These are phyloP conservation scores for Naegleria fowleri DNA, from an alignment of 208 protist genomes.

Conservation along the genomic window DNA sequence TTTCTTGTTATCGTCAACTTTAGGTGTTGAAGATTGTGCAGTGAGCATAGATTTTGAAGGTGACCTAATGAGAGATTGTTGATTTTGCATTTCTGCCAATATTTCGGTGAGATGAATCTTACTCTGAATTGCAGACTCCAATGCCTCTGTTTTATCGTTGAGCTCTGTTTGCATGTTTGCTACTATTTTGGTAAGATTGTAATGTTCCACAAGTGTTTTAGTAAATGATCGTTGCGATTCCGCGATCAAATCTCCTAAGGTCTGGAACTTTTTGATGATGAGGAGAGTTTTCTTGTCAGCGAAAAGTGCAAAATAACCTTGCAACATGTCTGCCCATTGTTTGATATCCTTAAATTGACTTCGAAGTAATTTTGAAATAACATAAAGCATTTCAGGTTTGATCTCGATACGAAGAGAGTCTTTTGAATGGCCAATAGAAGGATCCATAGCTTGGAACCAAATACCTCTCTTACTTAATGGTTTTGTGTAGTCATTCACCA, in stretches of 20 bases:
- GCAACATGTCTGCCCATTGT: background rate
- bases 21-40: background rate
- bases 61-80: background rate
- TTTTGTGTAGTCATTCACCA: slow-evolving; percentile 2
- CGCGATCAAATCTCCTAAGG: background rate
- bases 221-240: background rate
- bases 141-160: background rate
- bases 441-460: background rate
- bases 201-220: background rate
- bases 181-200: background rate
- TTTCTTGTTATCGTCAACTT: background rate
- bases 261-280: background rate
- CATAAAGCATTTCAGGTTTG: background rate
- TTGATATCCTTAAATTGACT: slow-evolving; percentile 12
- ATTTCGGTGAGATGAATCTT: background rate
- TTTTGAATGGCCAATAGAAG: background rate
- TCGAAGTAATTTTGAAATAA: background rate
- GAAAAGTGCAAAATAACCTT: background rate
- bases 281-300: too few relatives aligned
- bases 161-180: background rate
- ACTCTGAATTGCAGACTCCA: background rate
- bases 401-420: background rate
- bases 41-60: background rate
- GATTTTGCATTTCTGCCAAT: background rate
- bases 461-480: background rate